Percentiles rank a stretch among this genome's conserved stretches.
These are phyloP conservation scores for Mucor irregularis DNA, from an alignment of 371 early-diverging fungal genomes.

Conservation along the genomic window DNA sequence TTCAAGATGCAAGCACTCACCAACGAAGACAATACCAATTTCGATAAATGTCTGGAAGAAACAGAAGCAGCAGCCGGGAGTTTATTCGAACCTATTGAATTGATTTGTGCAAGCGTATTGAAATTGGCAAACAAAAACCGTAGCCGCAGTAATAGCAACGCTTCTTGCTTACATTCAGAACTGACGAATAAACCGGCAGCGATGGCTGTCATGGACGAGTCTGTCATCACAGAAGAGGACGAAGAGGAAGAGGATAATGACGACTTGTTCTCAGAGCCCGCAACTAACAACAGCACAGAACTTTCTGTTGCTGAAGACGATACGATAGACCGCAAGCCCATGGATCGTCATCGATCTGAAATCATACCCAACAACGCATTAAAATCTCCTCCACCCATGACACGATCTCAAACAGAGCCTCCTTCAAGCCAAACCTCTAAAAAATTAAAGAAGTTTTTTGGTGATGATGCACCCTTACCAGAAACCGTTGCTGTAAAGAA, in stretches of 20 bases:
- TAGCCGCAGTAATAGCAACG: constrained; percentile 16
- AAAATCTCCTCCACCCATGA: background rate
- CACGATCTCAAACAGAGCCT: constrained; percentile 53
- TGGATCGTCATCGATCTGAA: constrained; percentile 15
- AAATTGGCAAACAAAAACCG: constrained; percentile 9
- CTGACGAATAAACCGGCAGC: background rate
- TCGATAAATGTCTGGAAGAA: constrained; percentile 2
- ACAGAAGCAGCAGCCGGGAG: constrained; percentile 20
- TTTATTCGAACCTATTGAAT: constrained; percentile 17
- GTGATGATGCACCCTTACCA: constrained; percentile 49
- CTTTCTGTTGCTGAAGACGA: background rate
- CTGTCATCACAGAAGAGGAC: constrained; percentile 4
- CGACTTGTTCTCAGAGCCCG: background rate
- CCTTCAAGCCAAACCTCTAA: constrained; percentile 53
- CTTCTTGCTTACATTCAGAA: background rate
- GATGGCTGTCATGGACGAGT: background rate
- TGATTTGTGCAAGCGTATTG: constrained; percentile 21
- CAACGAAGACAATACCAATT: constrained; percentile 7
- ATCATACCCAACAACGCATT: background rate
- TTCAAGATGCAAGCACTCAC: constrained; percentile 63
- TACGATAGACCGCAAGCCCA: background rate
- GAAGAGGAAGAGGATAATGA: constrained; percentile 3
- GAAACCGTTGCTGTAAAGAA: constrained; percentile 14
- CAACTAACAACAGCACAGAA: background rate
- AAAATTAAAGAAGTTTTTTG: constrained; percentile 63